Conservation (phyloP, 1,139 yeast genomes). For the Pichia sp. region DNA sequence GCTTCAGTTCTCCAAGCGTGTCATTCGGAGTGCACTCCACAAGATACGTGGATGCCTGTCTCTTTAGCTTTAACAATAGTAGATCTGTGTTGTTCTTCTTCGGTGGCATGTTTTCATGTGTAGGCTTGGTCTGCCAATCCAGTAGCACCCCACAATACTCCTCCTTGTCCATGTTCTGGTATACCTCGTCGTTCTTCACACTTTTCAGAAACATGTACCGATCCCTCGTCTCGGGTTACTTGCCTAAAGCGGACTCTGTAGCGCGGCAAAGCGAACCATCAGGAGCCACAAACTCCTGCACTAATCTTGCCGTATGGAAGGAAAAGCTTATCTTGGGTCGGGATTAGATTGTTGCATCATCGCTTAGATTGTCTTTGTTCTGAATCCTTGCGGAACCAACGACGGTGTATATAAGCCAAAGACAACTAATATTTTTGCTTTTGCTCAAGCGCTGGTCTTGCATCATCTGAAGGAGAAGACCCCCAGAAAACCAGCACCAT, state of each 20-base stretch:
- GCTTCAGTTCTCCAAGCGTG: constrained; percentile 35
- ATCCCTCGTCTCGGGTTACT: neutral
- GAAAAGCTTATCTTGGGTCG: neutral
- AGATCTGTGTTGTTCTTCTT: constrained; percentile 17
- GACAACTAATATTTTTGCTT: neutral
- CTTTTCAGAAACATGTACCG: neutral
- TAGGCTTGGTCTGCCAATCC: no score
- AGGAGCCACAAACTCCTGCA: neutral
- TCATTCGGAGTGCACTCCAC: constrained; percentile 35
- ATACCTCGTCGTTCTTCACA: neutral
- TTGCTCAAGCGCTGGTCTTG: neutral
- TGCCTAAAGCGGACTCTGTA: neutral
- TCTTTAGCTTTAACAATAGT: constrained; percentile 25
- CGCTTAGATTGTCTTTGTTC: neutral
- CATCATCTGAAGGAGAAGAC: neutral
- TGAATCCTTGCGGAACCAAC: neutral
- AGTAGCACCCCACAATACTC: no score
- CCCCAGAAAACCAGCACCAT: neutral
- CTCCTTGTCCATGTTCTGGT: neutral
- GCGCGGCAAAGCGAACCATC: neutral
- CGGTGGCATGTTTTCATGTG: constrained; percentile 23
- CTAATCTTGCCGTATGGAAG: no score
- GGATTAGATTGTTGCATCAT: neutral
- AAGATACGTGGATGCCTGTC: constrained; percentile 40
- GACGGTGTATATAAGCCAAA: neutral